Evolutionary conservation across 352 stramenopile genomes (phyloP).

Genomic region (Globisporangium ultimum): DNA sequence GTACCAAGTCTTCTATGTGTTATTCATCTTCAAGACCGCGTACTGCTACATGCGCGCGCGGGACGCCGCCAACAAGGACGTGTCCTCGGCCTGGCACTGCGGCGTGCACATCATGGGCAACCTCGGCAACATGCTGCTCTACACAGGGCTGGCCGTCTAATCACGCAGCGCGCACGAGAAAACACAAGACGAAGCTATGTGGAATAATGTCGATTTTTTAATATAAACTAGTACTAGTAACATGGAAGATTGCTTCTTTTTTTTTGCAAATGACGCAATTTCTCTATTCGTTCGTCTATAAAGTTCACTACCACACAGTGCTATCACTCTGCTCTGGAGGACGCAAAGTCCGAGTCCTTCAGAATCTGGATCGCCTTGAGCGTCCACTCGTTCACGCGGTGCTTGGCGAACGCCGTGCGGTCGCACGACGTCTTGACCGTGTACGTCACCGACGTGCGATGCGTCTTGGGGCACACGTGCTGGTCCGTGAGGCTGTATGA

Average conservation of each 20-base stretch:
- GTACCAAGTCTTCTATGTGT: constrained; percentile 58
- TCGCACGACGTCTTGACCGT: constrained; percentile 40
- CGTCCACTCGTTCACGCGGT: constrained; percentile 46
- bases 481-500: constrained; percentile 43
- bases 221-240: background rate
- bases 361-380: constrained; percentile 35
- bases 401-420: constrained; percentile 35
- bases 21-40: constrained; percentile 62
- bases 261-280: too few species aligned
- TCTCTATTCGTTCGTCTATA: background rate
- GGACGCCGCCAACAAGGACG: constrained; percentile 52
- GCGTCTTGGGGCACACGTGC: constrained; percentile 50
- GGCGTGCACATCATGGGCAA: constrained; percentile 76
- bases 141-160: constrained; percentile 54
- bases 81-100: constrained; percentile 77
- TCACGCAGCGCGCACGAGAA: background rate
- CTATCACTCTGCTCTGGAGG: constrained; percentile 33
- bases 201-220: background rate
- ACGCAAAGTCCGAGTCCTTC: constrained; percentile 53
- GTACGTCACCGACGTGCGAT: constrained; percentile 62
- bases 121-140: constrained; percentile 72
- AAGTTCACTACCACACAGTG: background rate
- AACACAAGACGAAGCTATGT: constrained; percentile 1
- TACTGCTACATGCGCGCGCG: constrained; percentile 76
- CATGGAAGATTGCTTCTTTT: background rate